Evolutionary conservation across 306 rosid genomes (phyloP), one percentile per base, ranked within the genome.

Genomic region (Inga leiocalycina): DNA sequence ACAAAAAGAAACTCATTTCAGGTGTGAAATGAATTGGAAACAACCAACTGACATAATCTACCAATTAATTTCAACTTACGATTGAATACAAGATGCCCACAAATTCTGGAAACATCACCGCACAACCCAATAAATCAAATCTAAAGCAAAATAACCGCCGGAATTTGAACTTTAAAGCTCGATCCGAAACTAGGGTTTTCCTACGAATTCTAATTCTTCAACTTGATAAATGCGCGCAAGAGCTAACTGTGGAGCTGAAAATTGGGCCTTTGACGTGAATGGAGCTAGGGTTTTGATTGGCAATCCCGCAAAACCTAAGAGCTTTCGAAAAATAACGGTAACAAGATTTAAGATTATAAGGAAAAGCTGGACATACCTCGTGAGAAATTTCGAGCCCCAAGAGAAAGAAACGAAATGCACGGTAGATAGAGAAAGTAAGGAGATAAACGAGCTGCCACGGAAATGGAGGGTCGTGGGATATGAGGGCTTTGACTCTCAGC

Each of bases 101-200:
- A 81, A n/a, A 78, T 14, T 65, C 22, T 37, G 13, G 77, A 82
- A 43, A 44, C 46, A 71, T 76, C 78, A 76, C 72, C 41, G 61
- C 65, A 74, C 24, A 83, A 24, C 80, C 73, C 56, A 78, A 81
- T 79, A 73, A 34, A 86, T 84, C 92, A 73, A 92, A 92, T 88
- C 91, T 32, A 87, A 84, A 57, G 83, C 75, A 16, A 69, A 43
- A 77, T 69, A 79, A 78, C 66, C 78, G 67, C 62, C 78, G 43
- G 44, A 85, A 86, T 70, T 79, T 8, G 59, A 79, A 62, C 74
- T 79, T 81, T 24, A 35, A 67, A 76, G 82, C 86, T 86, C 83
- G 80, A 86, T 88, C 85, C 85, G 76, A 64, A 85, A 75, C 89
- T 90, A 91, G 96, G 96, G 94, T 76, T 92, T 94, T 88, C 14